Base-by-base conservation (phyloP, 352 stramenopile species). In the Globisporangium orthogonon region DNA sequence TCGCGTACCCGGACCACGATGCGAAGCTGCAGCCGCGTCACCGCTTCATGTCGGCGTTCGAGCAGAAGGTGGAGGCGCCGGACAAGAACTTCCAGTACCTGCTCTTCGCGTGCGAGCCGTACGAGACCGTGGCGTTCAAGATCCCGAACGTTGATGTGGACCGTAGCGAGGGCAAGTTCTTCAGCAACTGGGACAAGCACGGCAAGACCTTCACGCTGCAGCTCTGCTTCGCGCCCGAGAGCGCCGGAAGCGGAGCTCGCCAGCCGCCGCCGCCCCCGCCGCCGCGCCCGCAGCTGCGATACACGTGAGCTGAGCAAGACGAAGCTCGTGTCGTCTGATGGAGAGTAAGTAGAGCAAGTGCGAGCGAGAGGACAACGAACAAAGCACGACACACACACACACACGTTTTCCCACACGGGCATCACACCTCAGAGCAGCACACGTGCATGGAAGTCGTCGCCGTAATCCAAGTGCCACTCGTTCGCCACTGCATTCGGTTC, bases 81-180 rank as follows among this genome's bases (percentile, higher is more conserved):
- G 95, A 99, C 76, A 97, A 97, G 61, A 83, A 87, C 54, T 91
- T 92, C 62, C 87, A 97, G 77, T 99, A 99, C 67, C 70, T 99
- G 14, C 73, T 99, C 14, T 98, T 99, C 63, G 97, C 97, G 1
- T 98, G 95, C 61, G 97, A 99, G 68, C 97, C 97, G 41, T 99
- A 99, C 78, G 96, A 99, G 81, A 99, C 96, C 18, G 86, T 99
- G 23, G 97, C 91, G 44, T 99, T 99, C 80, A 99, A 99, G 75
- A 96, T 99, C 62, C 97, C 97, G 17, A 99, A 99, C 71, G 67
- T 96, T 49, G 83, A 93, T 15, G 81, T 99, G 44, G 96, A 99
- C 74, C 96, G 96, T 70, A 74, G 82, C 52, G 92, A 98, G 61
- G 95, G 91, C 39, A 90, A 91, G 60, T 98, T 98, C 73, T 97